Percentiles rank a stretch among this genome's conserved stretches.
phyloP scores from a whole-genome alignment of 1,284 basidiomycete genomes.

The Heimioporus retisporus region DNA sequence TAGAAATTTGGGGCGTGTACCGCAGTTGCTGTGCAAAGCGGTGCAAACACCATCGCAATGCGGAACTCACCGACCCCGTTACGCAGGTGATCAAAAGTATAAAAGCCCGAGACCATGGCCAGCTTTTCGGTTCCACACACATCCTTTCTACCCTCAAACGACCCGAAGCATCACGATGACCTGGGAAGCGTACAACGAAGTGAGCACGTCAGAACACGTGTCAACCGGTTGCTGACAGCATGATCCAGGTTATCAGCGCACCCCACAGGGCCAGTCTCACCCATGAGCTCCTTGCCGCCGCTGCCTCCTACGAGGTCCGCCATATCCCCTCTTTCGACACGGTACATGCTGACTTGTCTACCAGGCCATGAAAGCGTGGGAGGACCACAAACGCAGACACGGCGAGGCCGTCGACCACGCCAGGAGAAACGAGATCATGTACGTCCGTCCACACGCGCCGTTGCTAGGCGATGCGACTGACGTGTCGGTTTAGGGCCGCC shows the following conservation, averaged over 20 bases:
- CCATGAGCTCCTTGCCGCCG: conserved; percentile 41
- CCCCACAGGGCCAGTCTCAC: conserved; percentile 44
- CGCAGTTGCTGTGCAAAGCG: too few species aligned
- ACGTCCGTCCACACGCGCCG: conserved; percentile 10
- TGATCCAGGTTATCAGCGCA: conserved; percentile 45
- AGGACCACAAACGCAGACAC: conserved; percentile 28
- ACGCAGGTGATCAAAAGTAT: too few species aligned
- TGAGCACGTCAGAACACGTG: conserved; percentile 12
- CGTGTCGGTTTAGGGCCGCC: conserved; percentile 27
- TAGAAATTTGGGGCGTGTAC: too few species aligned
- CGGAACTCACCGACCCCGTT: too few species aligned
- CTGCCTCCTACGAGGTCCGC: conserved; percentile 38
- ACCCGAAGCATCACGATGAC: conserved; percentile 22
- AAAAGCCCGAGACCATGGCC: too few species aligned
- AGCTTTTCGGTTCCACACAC: background rate
- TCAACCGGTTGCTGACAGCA: conserved; percentile 6
- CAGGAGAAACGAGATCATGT: conserved; percentile 36
- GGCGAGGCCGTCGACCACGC: conserved; percentile 27
- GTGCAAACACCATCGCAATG: too few species aligned
- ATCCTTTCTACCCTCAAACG: background rate
- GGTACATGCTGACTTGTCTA: conserved; percentile 10
- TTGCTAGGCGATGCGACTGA: background rate
- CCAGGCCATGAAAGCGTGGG: conserved; percentile 40
- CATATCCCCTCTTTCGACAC: background rate
- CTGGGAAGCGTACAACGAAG: conserved; percentile 25